Evolutionary conservation across 2,329 filamentous ascomycete genomes (phyloP).

Genomic region (Sporothrix phasma): DNA sequence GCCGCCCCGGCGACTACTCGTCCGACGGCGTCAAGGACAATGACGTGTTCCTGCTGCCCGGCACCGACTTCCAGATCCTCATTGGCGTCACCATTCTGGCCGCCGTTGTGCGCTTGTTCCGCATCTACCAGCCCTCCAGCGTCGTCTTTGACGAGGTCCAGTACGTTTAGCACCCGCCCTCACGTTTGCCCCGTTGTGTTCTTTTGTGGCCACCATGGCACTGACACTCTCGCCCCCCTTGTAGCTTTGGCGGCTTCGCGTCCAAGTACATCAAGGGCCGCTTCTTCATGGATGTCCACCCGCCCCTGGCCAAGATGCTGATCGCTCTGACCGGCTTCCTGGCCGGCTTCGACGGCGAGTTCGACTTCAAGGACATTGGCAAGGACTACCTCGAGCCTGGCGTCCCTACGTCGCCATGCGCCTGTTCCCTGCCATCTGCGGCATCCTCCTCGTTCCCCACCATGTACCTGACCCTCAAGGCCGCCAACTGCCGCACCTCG

Average conservation of each 20-base stretch:
- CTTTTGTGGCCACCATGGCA: neutral
- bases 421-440: slow-evolving; percentile 79
- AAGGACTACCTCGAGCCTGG: slow-evolving; percentile 94
- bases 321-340: slow-evolving; percentile 92
- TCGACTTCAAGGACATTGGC: slow-evolving; percentile 99
- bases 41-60: slow-evolving; percentile 80
- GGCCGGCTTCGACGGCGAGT: slow-evolving; percentile 87
- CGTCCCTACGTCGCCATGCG: slow-evolving; percentile 98
- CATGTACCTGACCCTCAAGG: slow-evolving; percentile 92
- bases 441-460: slow-evolving; percentile 79
- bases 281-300: slow-evolving; percentile 99
- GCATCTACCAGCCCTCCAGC: slow-evolving; percentile 90
- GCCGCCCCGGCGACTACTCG: slow-evolving; percentile 47
- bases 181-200: slow-evolving; percentile 30
- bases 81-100: slow-evolving; percentile 64
- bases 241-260: slow-evolving; percentile 91
- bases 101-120: slow-evolving; percentile 74
- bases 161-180: too few relatives aligned
- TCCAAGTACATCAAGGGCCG: slow-evolving; percentile 98
- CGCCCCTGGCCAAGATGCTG: slow-evolving; percentile 89
- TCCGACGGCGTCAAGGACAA: slow-evolving; percentile 78
- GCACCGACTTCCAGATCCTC: slow-evolving; percentile 73
- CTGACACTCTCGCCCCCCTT: neutral
- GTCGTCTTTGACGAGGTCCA: slow-evolving; percentile 99
- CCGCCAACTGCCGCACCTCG: slow-evolving; percentile 75